Evolutionary conservation across 2,329 filamentous ascomycete species (phyloP).

Genomic region (Lizonia empirigonia): DNA sequence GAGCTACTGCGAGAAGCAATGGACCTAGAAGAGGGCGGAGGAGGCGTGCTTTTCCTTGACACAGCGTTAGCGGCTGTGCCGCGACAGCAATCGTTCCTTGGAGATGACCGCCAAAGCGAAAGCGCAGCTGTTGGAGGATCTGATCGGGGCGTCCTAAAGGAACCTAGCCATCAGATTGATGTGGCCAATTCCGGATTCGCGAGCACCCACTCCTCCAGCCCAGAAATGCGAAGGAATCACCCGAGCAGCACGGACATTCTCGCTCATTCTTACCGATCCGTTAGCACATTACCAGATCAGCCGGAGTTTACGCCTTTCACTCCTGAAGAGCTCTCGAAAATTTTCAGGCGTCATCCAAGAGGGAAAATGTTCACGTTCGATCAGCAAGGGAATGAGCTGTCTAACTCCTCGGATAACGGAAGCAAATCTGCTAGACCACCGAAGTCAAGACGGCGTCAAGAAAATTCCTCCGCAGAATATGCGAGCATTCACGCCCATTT

Average conservation of each 20-base stretch:
- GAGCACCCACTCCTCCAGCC: conserved; percentile 11
- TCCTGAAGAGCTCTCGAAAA: conserved; percentile 49
- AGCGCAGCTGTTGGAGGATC: background rate
- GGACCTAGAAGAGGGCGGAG: conserved; percentile 53
- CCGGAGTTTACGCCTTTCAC: conserved; percentile 47
- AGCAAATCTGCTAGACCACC: background rate
- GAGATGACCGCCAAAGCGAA: background rate
- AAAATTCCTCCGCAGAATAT: conserved; percentile 43
- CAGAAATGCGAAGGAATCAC: conserved; percentile 35
- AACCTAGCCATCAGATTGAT: background rate
- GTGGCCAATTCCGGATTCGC: background rate
- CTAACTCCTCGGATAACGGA: conserved; percentile 8
- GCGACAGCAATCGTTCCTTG: background rate
- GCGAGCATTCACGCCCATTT: conserved; percentile 4
- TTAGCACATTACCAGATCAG: conserved; percentile 41
- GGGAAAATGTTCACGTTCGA: conserved; percentile 17
- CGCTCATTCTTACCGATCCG: conserved; percentile 36
- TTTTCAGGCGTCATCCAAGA: conserved; percentile 27
- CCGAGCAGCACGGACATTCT: conserved; percentile 48
- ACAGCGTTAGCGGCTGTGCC: conserved; percentile 19
- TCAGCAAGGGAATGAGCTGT: conserved; percentile 9
- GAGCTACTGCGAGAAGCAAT: conserved; percentile 57
- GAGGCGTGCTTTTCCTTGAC: conserved; percentile 55
- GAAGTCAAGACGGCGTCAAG: background rate
- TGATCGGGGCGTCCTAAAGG: background rate